A percentile compares a stretch with the other conserved stretches of the same genome.
Evolutionary conservation across 2,329 filamentous ascomycete species (phyloP).

Genomic region (Microsporum audouinii): DNA sequence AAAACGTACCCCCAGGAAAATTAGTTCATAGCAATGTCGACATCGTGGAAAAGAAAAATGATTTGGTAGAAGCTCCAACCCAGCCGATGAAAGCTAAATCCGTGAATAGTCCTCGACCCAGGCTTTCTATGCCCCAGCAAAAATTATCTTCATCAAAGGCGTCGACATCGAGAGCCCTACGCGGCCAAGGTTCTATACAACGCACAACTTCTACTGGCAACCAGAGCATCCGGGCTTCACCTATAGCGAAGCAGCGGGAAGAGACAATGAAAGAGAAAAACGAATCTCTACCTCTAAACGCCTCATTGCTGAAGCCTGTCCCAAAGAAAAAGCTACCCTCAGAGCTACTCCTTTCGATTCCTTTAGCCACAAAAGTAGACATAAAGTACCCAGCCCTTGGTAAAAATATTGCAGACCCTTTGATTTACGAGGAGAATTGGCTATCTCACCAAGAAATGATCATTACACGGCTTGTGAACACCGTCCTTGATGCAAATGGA

Average conservation of each 20-base stretch:
- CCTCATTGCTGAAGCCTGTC: not conserved
- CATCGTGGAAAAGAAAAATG: not conserved
- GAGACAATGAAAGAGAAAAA: not conserved
- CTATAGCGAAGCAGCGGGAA: not conserved
- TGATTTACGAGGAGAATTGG: constrained; percentile 54
- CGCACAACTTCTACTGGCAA: not conserved
- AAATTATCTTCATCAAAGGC: not conserved
- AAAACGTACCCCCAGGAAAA: constrained; percentile 47
- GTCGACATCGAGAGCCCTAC: not conserved
- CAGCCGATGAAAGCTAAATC: not conserved
- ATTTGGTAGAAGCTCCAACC: not conserved
- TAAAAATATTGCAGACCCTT: constrained; percentile 45
- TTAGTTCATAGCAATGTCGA: not conserved
- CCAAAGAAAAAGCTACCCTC: constrained; percentile 17
- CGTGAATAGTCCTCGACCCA: not conserved
- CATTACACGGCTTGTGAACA: constrained; percentile 50
- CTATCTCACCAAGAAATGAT: constrained; percentile 50
- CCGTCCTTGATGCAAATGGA: constrained; percentile 34
- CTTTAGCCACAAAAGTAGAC: not conserved
- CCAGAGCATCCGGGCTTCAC: not conserved
- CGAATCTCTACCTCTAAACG: not conserved
- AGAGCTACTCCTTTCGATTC: constrained; percentile 11
- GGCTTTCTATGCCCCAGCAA: not conserved
- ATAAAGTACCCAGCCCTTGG: constrained; percentile 40
- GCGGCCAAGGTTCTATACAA: not conserved